phyloP scores from a whole-genome alignment of 2,329 filamentous ascomycete species.

The Verruconis gallopava region DNA sequence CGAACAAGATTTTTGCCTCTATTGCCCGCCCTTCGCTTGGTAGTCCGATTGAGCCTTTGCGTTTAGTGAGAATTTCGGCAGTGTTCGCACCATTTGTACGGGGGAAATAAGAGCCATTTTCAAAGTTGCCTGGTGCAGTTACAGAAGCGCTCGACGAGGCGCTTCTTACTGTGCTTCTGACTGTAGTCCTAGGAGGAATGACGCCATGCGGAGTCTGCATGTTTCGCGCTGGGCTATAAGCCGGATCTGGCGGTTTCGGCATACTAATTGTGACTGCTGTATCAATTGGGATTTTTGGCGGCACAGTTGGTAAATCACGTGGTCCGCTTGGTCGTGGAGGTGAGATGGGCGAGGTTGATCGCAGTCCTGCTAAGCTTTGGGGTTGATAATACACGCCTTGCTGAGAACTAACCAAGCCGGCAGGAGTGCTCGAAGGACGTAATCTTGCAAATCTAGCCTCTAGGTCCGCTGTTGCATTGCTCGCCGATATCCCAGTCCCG shows the following conservation, averaged over 20 bases:
- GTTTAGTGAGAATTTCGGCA: slow-evolving; percentile 3
- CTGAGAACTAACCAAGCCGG: too few relatives aligned
- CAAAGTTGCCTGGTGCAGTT: slow-evolving; percentile 24
- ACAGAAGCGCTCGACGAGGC: slow-evolving; percentile 22
- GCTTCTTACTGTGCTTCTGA: slow-evolving; percentile 47
- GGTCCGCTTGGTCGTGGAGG: slow-evolving; percentile 31
- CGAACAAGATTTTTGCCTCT: slow-evolving; percentile 55
- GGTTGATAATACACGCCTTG: too few relatives aligned
- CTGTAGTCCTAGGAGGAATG: slow-evolving; percentile 51
- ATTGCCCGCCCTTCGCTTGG: slow-evolving; percentile 46
- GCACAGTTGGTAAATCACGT: slow-evolving; percentile 39
- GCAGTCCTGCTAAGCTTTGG: too few relatives aligned
- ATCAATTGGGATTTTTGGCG: slow-evolving; percentile 36
- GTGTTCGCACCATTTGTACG: slow-evolving; percentile 10
- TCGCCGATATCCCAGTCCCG: neutral
- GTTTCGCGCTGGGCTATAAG: slow-evolving; percentile 66
- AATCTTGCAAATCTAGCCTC: neutral
- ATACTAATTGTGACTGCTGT: slow-evolving; percentile 42
- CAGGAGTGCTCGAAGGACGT: neutral
- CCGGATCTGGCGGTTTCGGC: slow-evolving; percentile 60
- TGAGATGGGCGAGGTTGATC: slow-evolving; percentile 12
- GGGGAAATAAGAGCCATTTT: slow-evolving; percentile 31
- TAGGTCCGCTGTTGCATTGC: neutral
- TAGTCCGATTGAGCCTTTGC: slow-evolving; percentile 32
- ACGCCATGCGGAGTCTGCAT: slow-evolving; percentile 53